phyloP scores from a whole-genome alignment of 352 stramenopile genomes.

The Globisporangium paroecandrum region DNA sequence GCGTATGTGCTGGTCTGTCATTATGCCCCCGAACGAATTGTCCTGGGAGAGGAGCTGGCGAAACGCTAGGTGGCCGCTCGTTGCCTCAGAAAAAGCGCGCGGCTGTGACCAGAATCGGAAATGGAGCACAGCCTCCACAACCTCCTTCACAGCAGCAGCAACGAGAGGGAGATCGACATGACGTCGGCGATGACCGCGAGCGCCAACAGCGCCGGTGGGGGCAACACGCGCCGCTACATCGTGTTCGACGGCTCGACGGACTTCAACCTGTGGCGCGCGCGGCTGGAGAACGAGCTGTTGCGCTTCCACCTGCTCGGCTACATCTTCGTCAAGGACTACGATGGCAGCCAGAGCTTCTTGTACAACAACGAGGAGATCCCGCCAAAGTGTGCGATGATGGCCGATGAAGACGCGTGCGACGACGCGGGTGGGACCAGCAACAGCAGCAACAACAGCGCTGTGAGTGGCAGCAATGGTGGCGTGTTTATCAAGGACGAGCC shows the following conservation, averaged over 20 bases:
- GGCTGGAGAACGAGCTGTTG: constrained; percentile 50
- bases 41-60: neutral
- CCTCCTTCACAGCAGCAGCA: neutral
- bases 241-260: constrained; percentile 46
- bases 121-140: neutral
- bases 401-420: constrained; percentile 14
- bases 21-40: neutral
- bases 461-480: neutral
- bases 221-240: constrained; percentile 12
- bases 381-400: constrained; percentile 24
- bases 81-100: neutral
- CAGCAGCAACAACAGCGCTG: neutral
- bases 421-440: neutral
- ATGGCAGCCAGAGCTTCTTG: constrained; percentile 40
- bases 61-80: neutral
- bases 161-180: neutral
- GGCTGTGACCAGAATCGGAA: neutral
- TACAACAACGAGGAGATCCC: constrained; percentile 46
- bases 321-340: constrained; percentile 40
- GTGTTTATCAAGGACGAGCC: constrained; percentile 19
- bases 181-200: constrained; percentile 12
- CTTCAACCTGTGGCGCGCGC: constrained; percentile 41
- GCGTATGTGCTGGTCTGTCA: neutral
- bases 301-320: constrained; percentile 48
- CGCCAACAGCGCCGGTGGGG: constrained; percentile 15